Evolutionary conservation across 345 rosid species (phyloP).

Genomic region (Noccaea bulbosa): DNA sequence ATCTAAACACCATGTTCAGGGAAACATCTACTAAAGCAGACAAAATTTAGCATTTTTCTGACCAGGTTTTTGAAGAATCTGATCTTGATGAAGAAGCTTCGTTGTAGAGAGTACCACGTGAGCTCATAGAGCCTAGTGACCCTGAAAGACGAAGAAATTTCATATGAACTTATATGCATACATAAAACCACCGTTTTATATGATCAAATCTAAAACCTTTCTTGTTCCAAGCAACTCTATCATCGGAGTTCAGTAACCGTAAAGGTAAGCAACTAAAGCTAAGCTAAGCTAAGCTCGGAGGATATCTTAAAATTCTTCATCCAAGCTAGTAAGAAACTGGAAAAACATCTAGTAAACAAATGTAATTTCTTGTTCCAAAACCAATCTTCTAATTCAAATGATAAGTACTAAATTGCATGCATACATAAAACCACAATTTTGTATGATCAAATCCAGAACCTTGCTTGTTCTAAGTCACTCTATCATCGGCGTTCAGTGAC

Average conservation of each 20-base stretch:
- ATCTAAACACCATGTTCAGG: constrained; percentile 9
- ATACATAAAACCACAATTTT: no score
- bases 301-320: background rate
- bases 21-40: constrained; percentile 5
- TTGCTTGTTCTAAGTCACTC: no score
- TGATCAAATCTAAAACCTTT: constrained; percentile 10
- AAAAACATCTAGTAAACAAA: background rate
- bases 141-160: constrained; percentile 51
- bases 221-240: constrained; percentile 1
- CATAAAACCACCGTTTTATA: background rate
- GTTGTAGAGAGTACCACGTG: constrained; percentile 67
- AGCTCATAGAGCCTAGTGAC: constrained; percentile 82
- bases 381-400: no score
- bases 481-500: no score
- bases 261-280: background rate
- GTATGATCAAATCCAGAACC: no score
- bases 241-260: background rate
- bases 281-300: background rate
- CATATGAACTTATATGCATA: constrained; percentile 3
- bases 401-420: no score
- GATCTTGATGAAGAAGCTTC: constrained; percentile 47
- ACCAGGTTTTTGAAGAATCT: constrained; percentile 70
- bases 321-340: background rate
- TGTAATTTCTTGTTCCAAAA: no score
- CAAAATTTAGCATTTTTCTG: constrained; percentile 34